Evolutionary conservation across 2,329 filamentous ascomycete species (phyloP), one percentile per base, ranked within the genome.

Genomic region (Aspergillus pseudonomiae): DNA sequence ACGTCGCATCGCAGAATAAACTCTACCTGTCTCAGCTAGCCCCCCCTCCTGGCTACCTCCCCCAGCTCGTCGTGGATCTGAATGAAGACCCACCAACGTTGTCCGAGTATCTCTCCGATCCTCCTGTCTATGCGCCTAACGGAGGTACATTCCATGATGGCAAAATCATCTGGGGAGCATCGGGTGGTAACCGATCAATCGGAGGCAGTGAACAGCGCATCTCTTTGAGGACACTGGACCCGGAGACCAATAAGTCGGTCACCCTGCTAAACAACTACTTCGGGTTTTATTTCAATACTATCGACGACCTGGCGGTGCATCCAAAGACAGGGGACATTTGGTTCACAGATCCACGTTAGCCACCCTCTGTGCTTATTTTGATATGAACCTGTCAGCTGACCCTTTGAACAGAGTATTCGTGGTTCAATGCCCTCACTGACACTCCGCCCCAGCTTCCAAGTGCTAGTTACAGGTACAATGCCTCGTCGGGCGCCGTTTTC

Each of bases 261-360:
- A 75, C 73, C 5, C 70, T 85, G 26, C 64, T 84, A 19, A 83
- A 81, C 63, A 82, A 79, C 67, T 84, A 78, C 71, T 80, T 79
- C 56, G 82, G 82, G 32, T 79, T 61, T 48, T 68, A 68, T 52
- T 68, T 68, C 54, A 68, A 67, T 46, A 68, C 65, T 5, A 61
- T 68, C 32, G 65, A 68, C 9, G 66, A 68, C 46, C 54, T 68
- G 24, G 61, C 61, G 1, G 66, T 67, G 9, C 78, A 69, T 80
- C 82, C 71, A 80, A 83, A 57, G 21, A 79, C 78, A 0, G 80
- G 80, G 54, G 79, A 82, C 48, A 73, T 85, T 48, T 84, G 82
- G 81, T 84, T 84, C 72, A 84, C 82, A 1, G 82, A 84, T 65
- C 78, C 80, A 7, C 70, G 74, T 69, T 45, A 61, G 64, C 57